Percentiles rank a stretch among this genome's conserved stretches.
Conservation (phyloP, 2,329 filamentous ascomycete species). For the Ophiostoma angusticollis region DNA sequence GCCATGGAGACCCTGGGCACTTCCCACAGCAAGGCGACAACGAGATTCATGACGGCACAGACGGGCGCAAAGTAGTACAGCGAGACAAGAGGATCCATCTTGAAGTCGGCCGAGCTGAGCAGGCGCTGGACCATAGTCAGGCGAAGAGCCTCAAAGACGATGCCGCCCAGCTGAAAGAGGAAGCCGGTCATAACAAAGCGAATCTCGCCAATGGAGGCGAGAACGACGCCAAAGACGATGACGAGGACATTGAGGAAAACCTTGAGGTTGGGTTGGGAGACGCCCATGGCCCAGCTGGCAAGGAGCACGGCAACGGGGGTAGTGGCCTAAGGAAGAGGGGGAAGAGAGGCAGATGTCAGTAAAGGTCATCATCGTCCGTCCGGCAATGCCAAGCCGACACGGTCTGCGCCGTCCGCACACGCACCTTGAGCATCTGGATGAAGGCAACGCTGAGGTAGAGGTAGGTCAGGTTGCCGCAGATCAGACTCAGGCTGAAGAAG, state of each 20-base stretch:
- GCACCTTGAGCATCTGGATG: conserved; percentile 96
- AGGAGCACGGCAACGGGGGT: conserved; percentile 88
- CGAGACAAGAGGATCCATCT: conserved; percentile 83
- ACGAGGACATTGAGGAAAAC: conserved; percentile 85
- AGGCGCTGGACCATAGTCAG: conserved; percentile 76
- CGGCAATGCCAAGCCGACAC: too few species aligned
- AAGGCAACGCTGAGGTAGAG: conserved; percentile 92
- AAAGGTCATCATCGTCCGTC: too few species aligned
- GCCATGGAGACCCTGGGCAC: conserved; percentile 54
- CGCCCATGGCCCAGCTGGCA: conserved; percentile 76
- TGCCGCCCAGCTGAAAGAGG: conserved; percentile 64
- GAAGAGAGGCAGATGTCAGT: background rate
- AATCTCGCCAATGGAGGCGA: conserved; percentile 92
- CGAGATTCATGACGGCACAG: conserved; percentile 69
- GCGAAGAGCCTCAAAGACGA: conserved; percentile 70
- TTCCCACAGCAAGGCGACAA: conserved; percentile 62
- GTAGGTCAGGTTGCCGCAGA: conserved; percentile 92
- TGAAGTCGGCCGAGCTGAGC: conserved; percentile 71
- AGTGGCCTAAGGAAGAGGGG: conserved; percentile 56
- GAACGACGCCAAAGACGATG: conserved; percentile 88
- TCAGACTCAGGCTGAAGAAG: conserved; percentile 92
- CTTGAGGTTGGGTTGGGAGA: conserved; percentile 71
- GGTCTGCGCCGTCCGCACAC: background rate
- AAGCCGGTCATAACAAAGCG: conserved; percentile 75
- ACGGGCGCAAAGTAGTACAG: conserved; percentile 84